Evolutionary conservation across 1,284 basidiomycete species (phyloP).

Genomic region (Vanrija pseudolonga): DNA sequence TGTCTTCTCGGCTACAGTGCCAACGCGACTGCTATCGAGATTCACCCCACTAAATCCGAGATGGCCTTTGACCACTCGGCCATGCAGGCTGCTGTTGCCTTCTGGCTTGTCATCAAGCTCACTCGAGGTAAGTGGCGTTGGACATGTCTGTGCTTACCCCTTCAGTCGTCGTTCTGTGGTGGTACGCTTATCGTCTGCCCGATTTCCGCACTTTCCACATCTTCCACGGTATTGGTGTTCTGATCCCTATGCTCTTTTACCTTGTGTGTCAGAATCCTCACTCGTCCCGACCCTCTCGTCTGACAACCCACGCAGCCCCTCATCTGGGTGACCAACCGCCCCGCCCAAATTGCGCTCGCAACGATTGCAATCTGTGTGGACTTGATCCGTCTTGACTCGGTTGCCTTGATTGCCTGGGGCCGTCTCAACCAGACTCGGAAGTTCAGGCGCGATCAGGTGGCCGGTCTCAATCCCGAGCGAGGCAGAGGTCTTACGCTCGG

Average conservation of each 20-base stretch:
- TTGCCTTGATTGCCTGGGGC: conserved; percentile 6
- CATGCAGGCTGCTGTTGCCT: conserved; percentile 28
- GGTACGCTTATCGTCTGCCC: conserved; percentile 41
- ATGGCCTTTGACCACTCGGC: conserved; percentile 7
- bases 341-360: conserved; percentile 31
- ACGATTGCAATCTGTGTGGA: conserved; percentile 27
- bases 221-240: conserved; percentile 24
- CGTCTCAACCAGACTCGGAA: neutral
- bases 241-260: conserved; percentile 43
- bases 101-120: conserved; percentile 38
- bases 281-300: neutral
- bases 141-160: neutral
- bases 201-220: conserved; percentile 37
- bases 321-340: conserved; percentile 31
- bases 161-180: conserved; percentile 15
- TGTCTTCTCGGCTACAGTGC: conserved; percentile 44
- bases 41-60: conserved; percentile 7
- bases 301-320: conserved; percentile 25
- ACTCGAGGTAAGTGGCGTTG: conserved; percentile 18
- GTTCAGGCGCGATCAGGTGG: neutral
- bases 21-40: conserved; percentile 46
- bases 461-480: neutral
- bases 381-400: conserved; percentile 20
- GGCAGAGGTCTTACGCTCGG: neutral
- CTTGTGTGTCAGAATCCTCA: conserved; percentile 16